A percentile compares a stretch with the other conserved stretches of the same genome.
Evolutionary conservation across 805 yeast genomes (phyloP).

Genomic region (Wickerhamomyces canadensis): DNA sequence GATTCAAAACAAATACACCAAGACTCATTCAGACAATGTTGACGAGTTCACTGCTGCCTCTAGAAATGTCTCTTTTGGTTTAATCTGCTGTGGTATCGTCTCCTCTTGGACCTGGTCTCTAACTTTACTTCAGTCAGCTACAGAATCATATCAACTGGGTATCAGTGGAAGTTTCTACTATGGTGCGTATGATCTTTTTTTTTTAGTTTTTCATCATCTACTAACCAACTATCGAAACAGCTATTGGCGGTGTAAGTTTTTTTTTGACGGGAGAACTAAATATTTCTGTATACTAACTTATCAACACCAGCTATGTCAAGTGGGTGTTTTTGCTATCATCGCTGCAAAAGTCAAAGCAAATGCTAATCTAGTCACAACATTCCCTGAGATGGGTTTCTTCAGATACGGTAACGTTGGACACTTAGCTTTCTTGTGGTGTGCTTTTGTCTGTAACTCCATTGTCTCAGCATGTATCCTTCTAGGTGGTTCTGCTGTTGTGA

Average conservation of each 20-base stretch:
- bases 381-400: constrained; percentile 34
- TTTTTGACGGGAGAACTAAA: no score
- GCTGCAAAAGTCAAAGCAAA: constrained; percentile 32
- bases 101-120: constrained; percentile 36
- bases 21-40: constrained; percentile 21
- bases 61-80: constrained; percentile 37
- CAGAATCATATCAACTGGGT: constrained; percentile 26
- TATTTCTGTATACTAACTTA: no score
- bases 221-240: constrained; percentile 1
- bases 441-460: constrained; percentile 35
- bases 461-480: constrained; percentile 36
- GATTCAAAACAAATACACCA: constrained; percentile 30
- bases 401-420: constrained; percentile 38
- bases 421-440: constrained; percentile 32
- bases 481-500: constrained; percentile 40
- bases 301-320: constrained; percentile 14
- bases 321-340: constrained; percentile 30
- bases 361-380: constrained; percentile 34
- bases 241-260: constrained; percentile 13
- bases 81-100: constrained; percentile 38
- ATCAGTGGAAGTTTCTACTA: constrained; percentile 28
- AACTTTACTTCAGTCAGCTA: constrained; percentile 27
- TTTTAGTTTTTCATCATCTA: constrained; percentile 19
- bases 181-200: not conserved
- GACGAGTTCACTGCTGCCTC: constrained; percentile 42